Base-by-base conservation (phyloP, 2,329 filamentous ascomycete species). In the Trichoderma simmonsii region DNA sequence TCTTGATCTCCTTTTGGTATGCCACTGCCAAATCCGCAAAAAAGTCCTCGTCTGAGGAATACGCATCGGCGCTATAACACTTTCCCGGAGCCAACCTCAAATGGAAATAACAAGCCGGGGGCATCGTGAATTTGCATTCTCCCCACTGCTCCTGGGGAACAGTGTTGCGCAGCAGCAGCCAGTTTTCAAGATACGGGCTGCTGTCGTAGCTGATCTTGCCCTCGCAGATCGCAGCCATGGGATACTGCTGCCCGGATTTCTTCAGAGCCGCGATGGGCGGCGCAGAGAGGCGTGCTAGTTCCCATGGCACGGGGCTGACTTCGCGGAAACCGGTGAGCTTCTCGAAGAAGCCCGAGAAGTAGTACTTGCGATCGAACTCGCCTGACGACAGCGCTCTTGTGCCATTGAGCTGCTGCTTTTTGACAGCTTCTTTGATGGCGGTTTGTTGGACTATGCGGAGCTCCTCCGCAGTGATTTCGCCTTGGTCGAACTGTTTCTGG, bases 21-120 rank as follows among this genome's bases (percentile, higher is more conserved):
- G 86, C 87, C 74, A 81, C 83, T 65, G 87, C 85, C 73, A 90
- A 84, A 71, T 89, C 87, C 63, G 81, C 84, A 73, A 89, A 89
- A 78, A 89, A 89, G 67, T 86, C 86, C 48, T 85, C 83, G 48
- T 88, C 86, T 62, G 82, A 84, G 56, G 79, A 77, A 76, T 89
- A 89, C 54, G 85, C 85, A 8, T 85, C 83, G 71, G 84, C 82
- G 71, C 82, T 84, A 78, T 88, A 89, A 72, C 86, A 86, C 75
- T 84, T 84, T 77, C 81, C 87, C 18, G 85, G 83, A 68, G 85
- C 84, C 74, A 87, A 85, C 64, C 77, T 76, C 61, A 83, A 76
- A 79, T 93, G 91, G 78, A 92, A 92, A 87, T 90, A 92, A 79
- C 88, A 88, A 2, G 90, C 89, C 5, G 90, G 88, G 21, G 90